These are phyloP conservation scores for Quercus glauca DNA, from an alignment of 306 rosid species.

Conservation along the genomic window DNA sequence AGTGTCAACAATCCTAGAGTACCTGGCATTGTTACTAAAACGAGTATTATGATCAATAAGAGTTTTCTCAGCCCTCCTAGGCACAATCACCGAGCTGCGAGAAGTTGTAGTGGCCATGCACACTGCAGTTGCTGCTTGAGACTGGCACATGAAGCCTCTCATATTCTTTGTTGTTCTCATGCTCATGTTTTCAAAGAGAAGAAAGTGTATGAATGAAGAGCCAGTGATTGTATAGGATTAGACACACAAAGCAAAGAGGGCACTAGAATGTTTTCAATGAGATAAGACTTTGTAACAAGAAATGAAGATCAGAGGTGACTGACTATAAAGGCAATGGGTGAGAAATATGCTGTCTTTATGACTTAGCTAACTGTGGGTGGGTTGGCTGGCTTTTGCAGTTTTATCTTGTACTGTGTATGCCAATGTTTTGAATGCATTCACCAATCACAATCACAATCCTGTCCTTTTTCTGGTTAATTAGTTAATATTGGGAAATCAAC, in stretches of 20 bases:
- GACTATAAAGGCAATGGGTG: constrained; percentile 13
- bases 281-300: background rate
- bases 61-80: constrained; percentile 35
- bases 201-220: background rate
- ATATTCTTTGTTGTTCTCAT: constrained; percentile 35
- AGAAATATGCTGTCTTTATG: constrained; percentile 50
- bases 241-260: background rate
- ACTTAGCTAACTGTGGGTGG: constrained; percentile 36
- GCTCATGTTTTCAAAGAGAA: constrained; percentile 23
- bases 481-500: constrained; percentile 39
- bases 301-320: constrained; percentile 16
- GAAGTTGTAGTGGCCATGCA: constrained; percentile 53
- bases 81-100: constrained; percentile 42
- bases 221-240: background rate
- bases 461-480: constrained; percentile 37
- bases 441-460: constrained; percentile 8
- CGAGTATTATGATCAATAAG: constrained; percentile 28
- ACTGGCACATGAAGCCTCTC: constrained; percentile 78
- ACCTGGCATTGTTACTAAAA: constrained; percentile 38
- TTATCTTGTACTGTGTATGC: constrained; percentile 21
- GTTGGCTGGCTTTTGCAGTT: constrained; percentile 37
- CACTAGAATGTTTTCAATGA: background rate
- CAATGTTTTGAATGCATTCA: constrained; percentile 35
- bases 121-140: constrained; percentile 66
- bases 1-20: constrained; percentile 61